Base-by-base conservation (phyloP, 2,329 filamentous ascomycete species). In the Xylaria multiplex region DNA sequence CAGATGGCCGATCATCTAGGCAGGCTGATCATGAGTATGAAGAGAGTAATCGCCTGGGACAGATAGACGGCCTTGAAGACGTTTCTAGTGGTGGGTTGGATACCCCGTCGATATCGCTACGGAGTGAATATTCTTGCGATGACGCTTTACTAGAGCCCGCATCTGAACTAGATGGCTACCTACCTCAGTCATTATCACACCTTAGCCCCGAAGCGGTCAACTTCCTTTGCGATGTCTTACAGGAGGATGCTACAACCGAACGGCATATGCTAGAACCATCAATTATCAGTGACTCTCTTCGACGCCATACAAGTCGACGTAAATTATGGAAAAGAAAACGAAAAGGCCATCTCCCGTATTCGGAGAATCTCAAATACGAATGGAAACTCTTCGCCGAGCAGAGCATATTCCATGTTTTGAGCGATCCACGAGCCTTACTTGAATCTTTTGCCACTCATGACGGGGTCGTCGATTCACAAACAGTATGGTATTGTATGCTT, bases 301-400 rank as follows among this genome's bases (percentile, higher is more conserved):
- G 62, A 32, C 72, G 71, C 2, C 67, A 67, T 7, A 68, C 71
- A 35, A 72, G 72, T 35, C 76, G 72, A 46, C 68, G 71, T 2
- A 79, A 76, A 62, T 59, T 71, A 1, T 72, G 79, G 65, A 79
- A 73, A 59, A 78, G 81, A 59, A 81, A 75, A 67, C 63, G 73
- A 24, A 76, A 69, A 35, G 45, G 69, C 2, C 68, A 67, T 8
- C 59, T 67, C 1, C 52, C 71, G 1, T 79, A 78, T 53, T 67
- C 77, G 2, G 70, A 75, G 1, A 71, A 77, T 56, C 67, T 83
- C 30, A 80, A 76, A 61, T 73, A 79, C 13, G 81, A 86, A 65
- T 91, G 88, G 86, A 86, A 83, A 68, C 73, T 81, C 1, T 91
- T 91, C 71, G 82, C 86, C 37, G 85, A 90, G 68, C 89, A 91